Conservation (phyloP, 257 asterid species). For the Fraxinus pennsylvanica region DNA sequence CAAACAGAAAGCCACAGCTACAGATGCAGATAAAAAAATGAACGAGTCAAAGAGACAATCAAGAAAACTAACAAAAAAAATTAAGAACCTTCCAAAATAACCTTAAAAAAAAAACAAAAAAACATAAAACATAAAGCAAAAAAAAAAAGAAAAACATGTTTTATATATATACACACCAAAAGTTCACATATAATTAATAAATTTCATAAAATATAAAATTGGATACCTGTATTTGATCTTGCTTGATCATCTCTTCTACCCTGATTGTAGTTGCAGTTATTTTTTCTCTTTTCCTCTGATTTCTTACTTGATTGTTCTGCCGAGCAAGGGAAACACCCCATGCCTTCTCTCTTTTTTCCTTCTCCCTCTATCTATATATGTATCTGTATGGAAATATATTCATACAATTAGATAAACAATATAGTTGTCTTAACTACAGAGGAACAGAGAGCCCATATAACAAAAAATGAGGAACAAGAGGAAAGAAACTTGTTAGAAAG, state of each 20-base stretch:
- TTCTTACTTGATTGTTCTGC: slow-evolving; percentile 55
- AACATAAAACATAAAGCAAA: neutral
- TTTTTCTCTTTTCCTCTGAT: slow-evolving; percentile 34
- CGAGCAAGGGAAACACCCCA: slow-evolving; percentile 79
- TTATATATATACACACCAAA: neutral
- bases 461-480: neutral
- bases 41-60: neutral
- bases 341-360: slow-evolving; percentile 28
- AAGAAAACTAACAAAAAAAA: neutral
- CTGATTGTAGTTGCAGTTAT: slow-evolving; percentile 25
- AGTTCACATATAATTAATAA: neutral
- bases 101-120: neutral
- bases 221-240: slow-evolving; percentile 23
- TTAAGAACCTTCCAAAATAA: too few relatives aligned
- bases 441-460: slow-evolving; percentile 20
- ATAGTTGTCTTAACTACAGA: slow-evolving; percentile 18
- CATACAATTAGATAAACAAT: neutral
- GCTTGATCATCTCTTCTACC: slow-evolving; percentile 38
- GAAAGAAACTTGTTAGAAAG: neutral
- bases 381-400: neutral
- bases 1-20: neutral
- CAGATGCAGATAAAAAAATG: neutral
- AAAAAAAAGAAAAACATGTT: slow-evolving; percentile 1
- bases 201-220: slow-evolving; percentile 34
- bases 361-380: neutral